These are phyloP conservation scores for Scortechinia acanthostroma DNA, from an alignment of 2,329 filamentous ascomycete genomes.

Conservation along the genomic window DNA sequence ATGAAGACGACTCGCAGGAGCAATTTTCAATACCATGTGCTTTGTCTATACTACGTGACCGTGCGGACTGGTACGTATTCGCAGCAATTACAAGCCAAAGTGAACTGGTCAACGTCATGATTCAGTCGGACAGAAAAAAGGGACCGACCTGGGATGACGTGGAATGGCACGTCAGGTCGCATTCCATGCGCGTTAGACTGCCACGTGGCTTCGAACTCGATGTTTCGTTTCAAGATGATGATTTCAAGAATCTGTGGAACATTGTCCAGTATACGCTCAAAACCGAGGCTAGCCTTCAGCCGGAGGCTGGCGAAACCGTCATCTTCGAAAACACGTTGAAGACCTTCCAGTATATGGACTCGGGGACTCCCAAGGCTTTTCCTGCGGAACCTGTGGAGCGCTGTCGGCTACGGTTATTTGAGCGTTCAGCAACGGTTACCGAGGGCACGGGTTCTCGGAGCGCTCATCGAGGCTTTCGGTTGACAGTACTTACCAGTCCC, in stretches of 20 bases:
- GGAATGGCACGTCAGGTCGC: constrained; percentile 43
- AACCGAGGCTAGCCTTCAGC: constrained; percentile 39
- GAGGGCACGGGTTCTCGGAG: constrained; percentile 44
- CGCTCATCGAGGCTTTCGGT: constrained; percentile 44
- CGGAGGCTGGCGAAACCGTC: constrained; percentile 37
- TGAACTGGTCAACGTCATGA: constrained; percentile 43
- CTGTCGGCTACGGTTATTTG: constrained; percentile 46
- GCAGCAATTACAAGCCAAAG: constrained; percentile 47
- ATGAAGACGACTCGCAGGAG: constrained; percentile 39
- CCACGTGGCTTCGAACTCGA: constrained; percentile 43
- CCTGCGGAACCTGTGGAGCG: constrained; percentile 40
- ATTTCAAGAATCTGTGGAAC: constrained; percentile 49
- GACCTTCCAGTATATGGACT: constrained; percentile 46
- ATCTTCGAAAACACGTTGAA: constrained; percentile 42
- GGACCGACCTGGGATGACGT: constrained; percentile 51
- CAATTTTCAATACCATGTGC: constrained; percentile 41
- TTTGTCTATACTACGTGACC: constrained; percentile 42
- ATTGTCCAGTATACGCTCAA: constrained; percentile 51
- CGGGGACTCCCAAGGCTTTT: constrained; percentile 38
- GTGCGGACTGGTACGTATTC: constrained; percentile 42
- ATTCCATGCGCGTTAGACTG: constrained; percentile 38
- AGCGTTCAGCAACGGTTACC: constrained; percentile 35
- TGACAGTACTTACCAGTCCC: constrained; percentile 44
- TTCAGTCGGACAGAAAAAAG: constrained; percentile 36
- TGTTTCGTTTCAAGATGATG: constrained; percentile 42